A percentile compares a stretch with the other conserved stretches of the same genome.
These are phyloP conservation scores for Teratosphaeriaceae sp. DNA, from an alignment of 2,329 filamentous ascomycete genomes.

Conservation along the genomic window DNA sequence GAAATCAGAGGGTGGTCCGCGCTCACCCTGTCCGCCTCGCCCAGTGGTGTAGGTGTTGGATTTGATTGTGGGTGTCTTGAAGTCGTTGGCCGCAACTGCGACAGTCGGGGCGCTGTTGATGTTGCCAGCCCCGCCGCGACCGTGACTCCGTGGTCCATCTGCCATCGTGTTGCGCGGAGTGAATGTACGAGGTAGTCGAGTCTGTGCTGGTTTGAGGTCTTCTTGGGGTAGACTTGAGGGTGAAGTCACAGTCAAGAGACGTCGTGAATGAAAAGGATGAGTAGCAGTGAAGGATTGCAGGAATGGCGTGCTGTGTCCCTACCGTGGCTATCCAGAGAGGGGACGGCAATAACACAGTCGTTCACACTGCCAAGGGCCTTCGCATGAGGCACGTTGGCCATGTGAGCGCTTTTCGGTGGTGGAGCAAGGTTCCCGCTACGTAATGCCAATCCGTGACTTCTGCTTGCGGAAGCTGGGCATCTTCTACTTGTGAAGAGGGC, in stretches of 20 bases:
- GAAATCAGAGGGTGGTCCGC: too few species aligned
- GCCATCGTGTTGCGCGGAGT: neutral
- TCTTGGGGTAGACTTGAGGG: neutral
- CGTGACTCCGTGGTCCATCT: slow-evolving; percentile 39
- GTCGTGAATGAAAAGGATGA: neutral
- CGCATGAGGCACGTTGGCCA: neutral
- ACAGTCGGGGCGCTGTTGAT: slow-evolving; percentile 35
- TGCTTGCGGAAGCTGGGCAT: too few species aligned
- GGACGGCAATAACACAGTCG: neutral
- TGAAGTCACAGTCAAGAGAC: neutral
- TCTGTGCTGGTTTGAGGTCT: neutral
- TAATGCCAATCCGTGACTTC: too few species aligned
- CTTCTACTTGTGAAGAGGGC: too few species aligned
- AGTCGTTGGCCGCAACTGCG: slow-evolving; percentile 46
- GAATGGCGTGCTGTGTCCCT: neutral
- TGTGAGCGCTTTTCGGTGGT: neutral
- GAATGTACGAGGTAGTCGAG: neutral
- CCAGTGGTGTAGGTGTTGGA: slow-evolving; percentile 80
- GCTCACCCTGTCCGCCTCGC: slow-evolving; percentile 80
- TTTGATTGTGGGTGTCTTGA: slow-evolving; percentile 79
- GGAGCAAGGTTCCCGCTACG: neutral
- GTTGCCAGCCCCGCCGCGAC: slow-evolving; percentile 66
- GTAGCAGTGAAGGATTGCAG: neutral
- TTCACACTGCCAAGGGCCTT: neutral
- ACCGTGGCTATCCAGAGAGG: neutral